These are phyloP conservation scores for Paramecium pentaurelia DNA, from an alignment of 73 alveolate species.

Conservation along the genomic window DNA sequence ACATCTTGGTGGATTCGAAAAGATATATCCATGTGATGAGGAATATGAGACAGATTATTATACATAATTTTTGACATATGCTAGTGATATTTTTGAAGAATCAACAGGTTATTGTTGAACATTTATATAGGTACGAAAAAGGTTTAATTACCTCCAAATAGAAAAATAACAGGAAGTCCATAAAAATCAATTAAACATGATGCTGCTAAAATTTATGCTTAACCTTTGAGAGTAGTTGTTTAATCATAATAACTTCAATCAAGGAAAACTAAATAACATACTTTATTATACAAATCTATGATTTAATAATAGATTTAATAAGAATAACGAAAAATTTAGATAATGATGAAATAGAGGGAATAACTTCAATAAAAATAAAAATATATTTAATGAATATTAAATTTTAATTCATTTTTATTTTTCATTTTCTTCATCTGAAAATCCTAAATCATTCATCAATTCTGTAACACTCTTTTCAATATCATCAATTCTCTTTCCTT, in stretches of 20 bases:
- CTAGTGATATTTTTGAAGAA: constrained; percentile 49
- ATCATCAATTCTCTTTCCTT: constrained; percentile 59
- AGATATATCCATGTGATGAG: constrained; percentile 61
- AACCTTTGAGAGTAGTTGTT: neutral
- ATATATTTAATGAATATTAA: neutral
- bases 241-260: neutral
- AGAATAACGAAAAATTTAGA: neutral
- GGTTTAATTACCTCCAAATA: neutral
- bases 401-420: neutral
- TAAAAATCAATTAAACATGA: neutral
- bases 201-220: neutral
- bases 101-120: constrained; percentile 12
- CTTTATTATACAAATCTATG: neutral
- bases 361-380: neutral
- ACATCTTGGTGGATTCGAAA: constrained; percentile 64
- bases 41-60: constrained; percentile 58
- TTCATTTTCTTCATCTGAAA: constrained; percentile 45
- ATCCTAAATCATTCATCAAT: constrained; percentile 55
- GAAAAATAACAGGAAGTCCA: neutral
- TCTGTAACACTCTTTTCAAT: constrained; percentile 55
- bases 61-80: constrained; percentile 25
- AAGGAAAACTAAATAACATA: neutral
- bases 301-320: neutral
- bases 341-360: neutral
- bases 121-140: neutral